Conservation (phyloP, 1,284 basidiomycete species). For the Ustilago loliicola region DNA sequence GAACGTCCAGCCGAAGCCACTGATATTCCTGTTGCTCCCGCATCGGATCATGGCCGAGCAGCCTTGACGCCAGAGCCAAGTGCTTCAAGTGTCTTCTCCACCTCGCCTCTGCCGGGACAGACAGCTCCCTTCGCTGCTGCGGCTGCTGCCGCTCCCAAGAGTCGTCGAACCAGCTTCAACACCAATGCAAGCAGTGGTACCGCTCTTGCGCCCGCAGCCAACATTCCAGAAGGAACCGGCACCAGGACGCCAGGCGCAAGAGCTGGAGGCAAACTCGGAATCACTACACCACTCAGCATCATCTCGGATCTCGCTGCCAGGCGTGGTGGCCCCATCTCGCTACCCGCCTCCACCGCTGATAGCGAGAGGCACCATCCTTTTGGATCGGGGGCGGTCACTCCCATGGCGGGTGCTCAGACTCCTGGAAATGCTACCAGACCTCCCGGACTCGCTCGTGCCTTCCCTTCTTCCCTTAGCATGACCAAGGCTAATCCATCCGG, state of each 20-base stretch:
- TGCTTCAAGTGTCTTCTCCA: constrained; percentile 15
- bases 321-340: constrained; percentile 46
- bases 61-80: constrained; percentile 29
- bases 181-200: constrained; percentile 41
- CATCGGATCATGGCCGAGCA: constrained; percentile 53
- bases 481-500: constrained; percentile 39
- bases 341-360: constrained; percentile 39
- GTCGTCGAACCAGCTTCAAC: constrained; percentile 53
- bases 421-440: constrained; percentile 51
- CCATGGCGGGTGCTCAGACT: constrained; percentile 55
- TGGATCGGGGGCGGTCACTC: constrained; percentile 65
- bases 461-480: constrained; percentile 53
- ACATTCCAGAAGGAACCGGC: constrained; percentile 39
- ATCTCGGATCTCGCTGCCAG: constrained; percentile 69
- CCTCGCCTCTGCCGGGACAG: constrained; percentile 34
- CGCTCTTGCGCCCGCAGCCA: constrained; percentile 31
- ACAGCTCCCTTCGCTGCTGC: constrained; percentile 12
- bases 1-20: constrained; percentile 21
- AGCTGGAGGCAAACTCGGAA: constrained; percentile 58
- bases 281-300: constrained; percentile 65
- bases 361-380: constrained; percentile 63
- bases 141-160: constrained; percentile 30
- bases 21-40: constrained; percentile 56
- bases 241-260: constrained; percentile 56
- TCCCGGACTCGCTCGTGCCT: constrained; percentile 34